Evolutionary conservation across 78 protist species (phyloP).

Genomic region (Trichosphaerium sp.): DNA sequence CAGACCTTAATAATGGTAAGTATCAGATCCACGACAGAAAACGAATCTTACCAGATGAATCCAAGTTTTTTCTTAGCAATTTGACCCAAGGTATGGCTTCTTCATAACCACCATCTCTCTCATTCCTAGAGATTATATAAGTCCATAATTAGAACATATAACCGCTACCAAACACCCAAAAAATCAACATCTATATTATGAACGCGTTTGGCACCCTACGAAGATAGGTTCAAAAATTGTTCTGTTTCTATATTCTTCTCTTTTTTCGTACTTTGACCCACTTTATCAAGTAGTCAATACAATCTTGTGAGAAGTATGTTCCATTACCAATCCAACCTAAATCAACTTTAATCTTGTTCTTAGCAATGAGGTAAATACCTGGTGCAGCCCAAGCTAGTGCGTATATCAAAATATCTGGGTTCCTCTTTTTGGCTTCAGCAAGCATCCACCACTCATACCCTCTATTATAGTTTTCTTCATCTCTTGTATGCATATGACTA

Average conservation of each 20-base stretch:
- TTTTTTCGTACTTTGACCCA: conserved; percentile 8
- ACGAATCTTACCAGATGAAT: conserved; percentile 1
- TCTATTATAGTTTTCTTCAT: not conserved
- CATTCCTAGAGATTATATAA: too few species aligned
- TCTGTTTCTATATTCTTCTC: too few species aligned
- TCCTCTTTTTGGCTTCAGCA: conserved; percentile 19
- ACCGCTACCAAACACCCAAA: conserved; percentile 29
- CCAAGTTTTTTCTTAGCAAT: not conserved
- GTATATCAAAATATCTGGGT: conserved; percentile 22
- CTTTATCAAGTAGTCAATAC: conserved; percentile 2
- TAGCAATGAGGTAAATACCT: too few species aligned
- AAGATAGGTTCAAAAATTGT: too few species aligned
- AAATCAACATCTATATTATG: conserved; percentile 11
- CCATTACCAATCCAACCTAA: too few species aligned
- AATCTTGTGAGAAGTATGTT: not conserved
- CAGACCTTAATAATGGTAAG: too few species aligned
- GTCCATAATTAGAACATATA: not conserved
- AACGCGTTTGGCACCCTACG: conserved; percentile 3
- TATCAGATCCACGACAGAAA: too few species aligned
- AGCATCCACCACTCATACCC: conserved; percentile 41
- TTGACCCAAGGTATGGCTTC: conserved; percentile 6
- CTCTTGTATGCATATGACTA: conserved; percentile 15
- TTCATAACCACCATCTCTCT: too few species aligned
- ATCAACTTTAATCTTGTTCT: too few species aligned
- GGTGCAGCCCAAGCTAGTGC: too few species aligned